These are phyloP conservation scores for Claviceps monticola DNA, from an alignment of 2,329 filamentous ascomycete genomes.

Conservation along the genomic window DNA sequence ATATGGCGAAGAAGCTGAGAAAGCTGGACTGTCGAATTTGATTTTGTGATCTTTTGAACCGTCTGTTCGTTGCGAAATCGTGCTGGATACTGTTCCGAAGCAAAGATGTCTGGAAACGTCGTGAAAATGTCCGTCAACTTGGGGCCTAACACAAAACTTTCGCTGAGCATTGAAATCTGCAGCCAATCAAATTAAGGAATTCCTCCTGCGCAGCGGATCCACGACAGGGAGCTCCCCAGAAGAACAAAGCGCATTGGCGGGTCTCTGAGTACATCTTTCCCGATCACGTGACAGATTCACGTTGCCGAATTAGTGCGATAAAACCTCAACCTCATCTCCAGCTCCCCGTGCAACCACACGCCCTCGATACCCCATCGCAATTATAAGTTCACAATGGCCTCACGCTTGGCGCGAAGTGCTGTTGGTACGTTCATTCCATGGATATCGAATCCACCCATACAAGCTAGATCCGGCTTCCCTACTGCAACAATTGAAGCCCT, in stretches of 20 bases:
- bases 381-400: slow-evolving; percentile 76
- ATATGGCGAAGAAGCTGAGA: no score
- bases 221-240: neutral
- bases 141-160: neutral
- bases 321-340: slow-evolving; percentile 36
- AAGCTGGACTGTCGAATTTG: neutral
- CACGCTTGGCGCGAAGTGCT: slow-evolving; percentile 89
- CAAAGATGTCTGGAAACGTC: neutral
- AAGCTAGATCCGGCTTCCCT: no score
- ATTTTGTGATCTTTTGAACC: neutral
- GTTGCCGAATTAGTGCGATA: slow-evolving; percentile 31
- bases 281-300: slow-evolving; percentile 22
- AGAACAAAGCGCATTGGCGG: neutral
- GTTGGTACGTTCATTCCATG: slow-evolving; percentile 53
- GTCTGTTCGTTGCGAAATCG: neutral
- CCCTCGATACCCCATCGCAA: slow-evolving; percentile 29
- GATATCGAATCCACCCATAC: neutral
- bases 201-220: neutral
- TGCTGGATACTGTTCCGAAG: neutral
- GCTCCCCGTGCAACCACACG: slow-evolving; percentile 31
- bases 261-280: neutral
- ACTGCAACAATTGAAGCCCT: slow-evolving; percentile 16
- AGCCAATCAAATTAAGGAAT: slow-evolving; percentile 4
- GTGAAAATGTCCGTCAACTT: neutral
- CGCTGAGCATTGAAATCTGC: slow-evolving; percentile 4